These are phyloP conservation scores for Tetrahymena elliotti DNA, from an alignment of 73 alveolate genomes.

Conservation along the genomic window DNA sequence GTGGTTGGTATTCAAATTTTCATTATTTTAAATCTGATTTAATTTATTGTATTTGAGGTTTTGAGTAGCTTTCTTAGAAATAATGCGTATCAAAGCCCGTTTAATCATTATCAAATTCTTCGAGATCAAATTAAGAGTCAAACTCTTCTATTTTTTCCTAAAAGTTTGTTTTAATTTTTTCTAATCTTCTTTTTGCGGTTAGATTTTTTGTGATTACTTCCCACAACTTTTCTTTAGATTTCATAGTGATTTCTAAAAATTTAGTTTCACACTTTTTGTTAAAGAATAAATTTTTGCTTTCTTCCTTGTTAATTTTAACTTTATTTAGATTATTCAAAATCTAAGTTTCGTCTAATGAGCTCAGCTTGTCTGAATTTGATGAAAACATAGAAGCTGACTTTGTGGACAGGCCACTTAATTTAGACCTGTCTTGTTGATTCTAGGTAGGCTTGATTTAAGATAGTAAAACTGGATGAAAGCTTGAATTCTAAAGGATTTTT, in stretches of 20 bases:
- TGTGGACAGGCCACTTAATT: neutral
- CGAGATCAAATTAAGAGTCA: neutral
- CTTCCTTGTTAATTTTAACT: neutral
- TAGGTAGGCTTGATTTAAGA: neutral
- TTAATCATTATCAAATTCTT: neutral
- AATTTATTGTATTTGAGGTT: neutral
- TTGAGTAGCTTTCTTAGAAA: neutral
- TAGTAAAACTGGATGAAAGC: neutral
- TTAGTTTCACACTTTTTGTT: neutral
- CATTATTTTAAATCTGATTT: neutral
- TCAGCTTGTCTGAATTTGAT: neutral
- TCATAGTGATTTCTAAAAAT: neutral
- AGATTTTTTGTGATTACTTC: neutral
- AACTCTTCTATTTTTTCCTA: neutral
- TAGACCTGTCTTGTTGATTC: neutral
- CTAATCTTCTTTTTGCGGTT: neutral
- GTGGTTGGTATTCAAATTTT: neutral
- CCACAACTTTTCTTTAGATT: neutral
- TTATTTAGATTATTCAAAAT: neutral
- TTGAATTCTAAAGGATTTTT: neutral
- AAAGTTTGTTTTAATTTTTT: neutral
- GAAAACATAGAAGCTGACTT: neutral
- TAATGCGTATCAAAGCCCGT: neutral
- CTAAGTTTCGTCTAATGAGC: neutral
- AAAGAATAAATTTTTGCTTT: neutral